Base-by-base conservation (phyloP, 2,329 filamentous ascomycete genomes). In the Fusarium acutatum region DNA sequence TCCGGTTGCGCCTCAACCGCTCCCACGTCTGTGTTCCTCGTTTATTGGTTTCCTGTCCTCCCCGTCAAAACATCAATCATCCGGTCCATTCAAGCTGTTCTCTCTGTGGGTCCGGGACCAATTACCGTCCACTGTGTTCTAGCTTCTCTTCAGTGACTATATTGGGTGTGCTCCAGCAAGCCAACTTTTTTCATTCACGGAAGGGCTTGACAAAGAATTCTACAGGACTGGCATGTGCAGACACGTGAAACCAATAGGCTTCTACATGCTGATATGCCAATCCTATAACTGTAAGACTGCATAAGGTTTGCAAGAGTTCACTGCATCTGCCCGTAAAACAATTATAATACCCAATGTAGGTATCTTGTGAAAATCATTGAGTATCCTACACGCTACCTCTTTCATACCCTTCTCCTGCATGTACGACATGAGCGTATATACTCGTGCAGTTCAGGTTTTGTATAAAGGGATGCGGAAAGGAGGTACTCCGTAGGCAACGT, bases 1-100 rank as follows among this genome's bases (percentile, higher is more conserved):
- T 69, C 67, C 40, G 53, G 74, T 67, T 69, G 72, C 71, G 60
- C 72, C 73, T 69, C 69, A 73, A 70, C 75, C 75, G 71, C 73
- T 74, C 69, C 57, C 62, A 72, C 47, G 60, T 75, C 75, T 76
- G 73, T 76, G 74, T 67, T 40, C 60, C 73, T 69, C 67, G 70
- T 71, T 66, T 64, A 56, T 66, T 64, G 49, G 44, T 72, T 60
- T 71, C 69, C 60, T 49, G 53, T 61, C 63, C 72, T 63, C 43
- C 71, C 60, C 44, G 64, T 72, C 58, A 69, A 70, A 74, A 74
- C 72, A 72, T 57, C 57, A 74, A 74, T 72, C 72, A 74, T 60
- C 28, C 54, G 64, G 61, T 59, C 71, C 60, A 60, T 68, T 61
- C 60, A 64, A 57, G 37, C 52, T 72, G 63, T 74, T 72, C 73